Evolutionary conservation across 2,329 filamentous ascomycete genomes (phyloP).

Genomic region (Diplodia mutila): DNA sequence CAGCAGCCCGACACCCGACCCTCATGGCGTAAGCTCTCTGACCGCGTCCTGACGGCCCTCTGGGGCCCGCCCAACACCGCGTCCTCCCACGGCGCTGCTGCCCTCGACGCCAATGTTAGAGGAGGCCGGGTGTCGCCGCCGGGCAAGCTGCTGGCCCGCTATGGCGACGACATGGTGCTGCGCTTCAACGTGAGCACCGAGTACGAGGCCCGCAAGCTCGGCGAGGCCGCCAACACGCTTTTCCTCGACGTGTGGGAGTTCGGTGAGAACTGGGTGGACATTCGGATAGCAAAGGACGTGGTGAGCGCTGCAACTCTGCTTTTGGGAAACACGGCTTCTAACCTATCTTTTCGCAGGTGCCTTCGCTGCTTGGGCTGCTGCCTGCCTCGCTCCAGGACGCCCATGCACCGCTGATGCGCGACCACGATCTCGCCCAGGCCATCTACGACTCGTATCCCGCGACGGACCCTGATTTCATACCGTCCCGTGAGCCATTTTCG

Average conservation of each 20-base stretch:
- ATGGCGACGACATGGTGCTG: slow-evolving; percentile 82
- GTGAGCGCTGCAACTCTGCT: slow-evolving; percentile 51
- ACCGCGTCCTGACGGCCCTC: slow-evolving; percentile 36
- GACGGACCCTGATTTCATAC: slow-evolving; percentile 38
- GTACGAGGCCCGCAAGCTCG: slow-evolving; percentile 70
- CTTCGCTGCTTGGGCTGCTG: slow-evolving; percentile 77
- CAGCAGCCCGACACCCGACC: slow-evolving; percentile 29
- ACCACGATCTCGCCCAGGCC: slow-evolving; percentile 69
- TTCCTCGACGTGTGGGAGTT: slow-evolving; percentile 92
- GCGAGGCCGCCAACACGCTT: slow-evolving; percentile 73
- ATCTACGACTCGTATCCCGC: slow-evolving; percentile 76
- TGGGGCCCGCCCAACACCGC: slow-evolving; percentile 10
- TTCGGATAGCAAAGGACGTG: slow-evolving; percentile 75
- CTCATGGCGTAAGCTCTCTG: slow-evolving; percentile 44
- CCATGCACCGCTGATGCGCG: slow-evolving; percentile 76
- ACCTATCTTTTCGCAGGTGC: slow-evolving; percentile 50
- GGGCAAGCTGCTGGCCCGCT: slow-evolving; percentile 51
- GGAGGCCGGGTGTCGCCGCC: slow-evolving; percentile 27
- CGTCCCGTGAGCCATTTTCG: slow-evolving; percentile 34
- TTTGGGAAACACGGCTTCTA: not conserved
- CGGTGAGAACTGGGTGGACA: slow-evolving; percentile 79
- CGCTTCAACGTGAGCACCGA: slow-evolving; percentile 77
- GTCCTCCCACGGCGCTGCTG: not conserved
- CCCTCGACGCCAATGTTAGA: not conserved
- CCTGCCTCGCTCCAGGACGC: slow-evolving; percentile 72